Evolutionary conservation across 2,329 filamentous ascomycete species (phyloP).

Genomic region (Dothiorella sarmentorum): DNA sequence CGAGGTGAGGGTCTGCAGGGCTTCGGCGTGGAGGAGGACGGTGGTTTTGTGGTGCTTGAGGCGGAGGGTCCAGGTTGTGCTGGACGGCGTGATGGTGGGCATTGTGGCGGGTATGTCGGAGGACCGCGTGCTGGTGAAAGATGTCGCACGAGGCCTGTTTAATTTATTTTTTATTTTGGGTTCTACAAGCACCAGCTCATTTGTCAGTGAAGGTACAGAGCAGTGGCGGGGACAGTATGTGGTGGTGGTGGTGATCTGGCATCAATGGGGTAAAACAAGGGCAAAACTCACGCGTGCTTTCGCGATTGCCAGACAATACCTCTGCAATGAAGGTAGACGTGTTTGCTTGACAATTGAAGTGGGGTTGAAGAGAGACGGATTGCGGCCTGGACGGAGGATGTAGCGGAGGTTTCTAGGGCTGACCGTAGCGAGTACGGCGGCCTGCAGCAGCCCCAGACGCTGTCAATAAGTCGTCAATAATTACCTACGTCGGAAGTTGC

Average conservation of each 20-base stretch:
- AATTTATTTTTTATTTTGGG: no score
- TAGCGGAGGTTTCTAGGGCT: conserved; percentile 11
- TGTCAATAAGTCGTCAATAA: background rate
- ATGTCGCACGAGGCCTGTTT: no score
- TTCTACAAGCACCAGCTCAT: no score
- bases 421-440: background rate
- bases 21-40: conserved; percentile 45
- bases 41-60: conserved; percentile 47
- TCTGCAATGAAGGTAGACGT: no score
- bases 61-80: conserved; percentile 41
- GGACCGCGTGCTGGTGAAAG: background rate
- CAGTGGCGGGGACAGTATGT: background rate
- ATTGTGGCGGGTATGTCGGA: background rate
- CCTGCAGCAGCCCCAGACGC: background rate
- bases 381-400: conserved; percentile 2
- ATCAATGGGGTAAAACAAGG: no score
- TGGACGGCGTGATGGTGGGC: conserved; percentile 24
- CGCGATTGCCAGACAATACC: no score
- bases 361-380: background rate
- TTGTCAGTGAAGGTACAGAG: background rate
- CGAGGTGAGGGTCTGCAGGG: conserved; percentile 38
- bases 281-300: no score
- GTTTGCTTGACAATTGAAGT: no score
- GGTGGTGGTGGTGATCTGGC: no score
- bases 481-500: background rate